Conservation (phyloP, 768 basidiomycete genomes). For the Tephrocybe rancida region DNA sequence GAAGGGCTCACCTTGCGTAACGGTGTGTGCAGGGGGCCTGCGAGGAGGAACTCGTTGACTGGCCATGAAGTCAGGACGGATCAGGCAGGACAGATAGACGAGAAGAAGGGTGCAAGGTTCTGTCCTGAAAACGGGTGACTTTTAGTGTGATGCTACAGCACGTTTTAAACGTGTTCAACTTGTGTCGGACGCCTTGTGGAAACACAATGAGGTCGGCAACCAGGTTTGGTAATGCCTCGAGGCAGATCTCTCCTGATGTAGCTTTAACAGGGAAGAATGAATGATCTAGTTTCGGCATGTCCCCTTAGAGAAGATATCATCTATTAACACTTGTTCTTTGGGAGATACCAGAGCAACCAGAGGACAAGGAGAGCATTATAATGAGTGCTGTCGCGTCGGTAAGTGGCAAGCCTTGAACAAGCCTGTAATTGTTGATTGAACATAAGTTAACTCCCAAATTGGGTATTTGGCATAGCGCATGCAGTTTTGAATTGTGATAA, state of each 20-base stretch:
- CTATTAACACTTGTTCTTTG: neutral
- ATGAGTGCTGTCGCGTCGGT: neutral
- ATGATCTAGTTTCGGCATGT: slow-evolving; percentile 20
- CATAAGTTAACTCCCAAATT: too few relatives aligned
- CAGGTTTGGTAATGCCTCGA: slow-evolving; percentile 54
- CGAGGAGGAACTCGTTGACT: slow-evolving; percentile 49
- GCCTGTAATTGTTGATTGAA: too few relatives aligned
- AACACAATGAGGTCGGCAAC: slow-evolving; percentile 58
- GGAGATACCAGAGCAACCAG: neutral
- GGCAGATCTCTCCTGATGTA: slow-evolving; percentile 24
- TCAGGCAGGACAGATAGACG: slow-evolving; percentile 5
- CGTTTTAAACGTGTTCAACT: slow-evolving; percentile 71
- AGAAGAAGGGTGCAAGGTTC: slow-evolving; percentile 30
- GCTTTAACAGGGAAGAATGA: slow-evolving; percentile 16
- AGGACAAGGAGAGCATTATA: slow-evolving; percentile 1
- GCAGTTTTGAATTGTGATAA: too few relatives aligned
- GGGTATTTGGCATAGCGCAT: too few relatives aligned
- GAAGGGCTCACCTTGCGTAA: slow-evolving; percentile 43
- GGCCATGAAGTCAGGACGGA: slow-evolving; percentile 47
- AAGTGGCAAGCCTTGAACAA: too few relatives aligned
- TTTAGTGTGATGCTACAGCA: slow-evolving; percentile 45
- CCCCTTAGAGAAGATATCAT: slow-evolving; percentile 7
- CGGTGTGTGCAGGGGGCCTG: slow-evolving; percentile 50
- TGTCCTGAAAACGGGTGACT: slow-evolving; percentile 22
- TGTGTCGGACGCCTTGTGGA: slow-evolving; percentile 40